phyloP scores from a whole-genome alignment of 495 filamentous ascomycete species.

The Glonium stellatum region DNA sequence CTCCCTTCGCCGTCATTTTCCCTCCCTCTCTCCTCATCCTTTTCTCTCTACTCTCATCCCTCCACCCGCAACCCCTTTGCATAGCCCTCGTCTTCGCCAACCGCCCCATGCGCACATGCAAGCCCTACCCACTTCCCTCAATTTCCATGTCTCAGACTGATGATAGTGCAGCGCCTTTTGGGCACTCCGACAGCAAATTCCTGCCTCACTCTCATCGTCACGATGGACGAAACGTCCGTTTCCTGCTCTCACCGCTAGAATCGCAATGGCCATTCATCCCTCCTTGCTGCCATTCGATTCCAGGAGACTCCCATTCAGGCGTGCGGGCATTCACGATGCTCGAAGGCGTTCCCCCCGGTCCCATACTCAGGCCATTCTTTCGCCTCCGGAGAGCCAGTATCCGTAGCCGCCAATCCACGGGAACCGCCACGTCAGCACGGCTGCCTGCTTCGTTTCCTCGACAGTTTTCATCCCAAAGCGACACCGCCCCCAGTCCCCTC shows the following conservation, averaged over 20 bases:
- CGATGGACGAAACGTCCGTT: too few species aligned
- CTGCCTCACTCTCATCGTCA: too few species aligned
- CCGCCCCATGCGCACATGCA: background rate
- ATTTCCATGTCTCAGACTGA: background rate
- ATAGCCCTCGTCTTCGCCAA: background rate
- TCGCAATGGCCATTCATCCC: background rate
- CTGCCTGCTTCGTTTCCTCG: background rate
- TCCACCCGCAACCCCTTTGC: background rate
- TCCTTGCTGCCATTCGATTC: background rate
- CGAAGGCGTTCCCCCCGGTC: background rate
- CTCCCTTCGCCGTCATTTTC: conserved; percentile 6
- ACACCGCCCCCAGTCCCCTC: background rate
- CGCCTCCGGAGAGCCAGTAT: background rate
- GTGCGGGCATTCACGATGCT: background rate
- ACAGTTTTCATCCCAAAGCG: background rate
- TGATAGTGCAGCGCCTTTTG: background rate
- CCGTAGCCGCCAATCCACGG: background rate
- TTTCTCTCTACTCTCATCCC: conserved; percentile 6
- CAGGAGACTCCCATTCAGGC: conserved; percentile 1
- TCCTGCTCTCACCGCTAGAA: conserved; percentile 1
- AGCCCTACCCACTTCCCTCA: background rate
- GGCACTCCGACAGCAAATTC: background rate
- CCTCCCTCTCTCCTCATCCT: conserved; percentile 2
- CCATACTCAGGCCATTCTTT: background rate
- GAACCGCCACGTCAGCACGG: background rate